Percentiles rank a stretch among this genome's conserved stretches.
Evolutionary conservation across 2,329 filamentous ascomycete genomes (phyloP).

Genomic region (Dryadomyces sulphureus): DNA sequence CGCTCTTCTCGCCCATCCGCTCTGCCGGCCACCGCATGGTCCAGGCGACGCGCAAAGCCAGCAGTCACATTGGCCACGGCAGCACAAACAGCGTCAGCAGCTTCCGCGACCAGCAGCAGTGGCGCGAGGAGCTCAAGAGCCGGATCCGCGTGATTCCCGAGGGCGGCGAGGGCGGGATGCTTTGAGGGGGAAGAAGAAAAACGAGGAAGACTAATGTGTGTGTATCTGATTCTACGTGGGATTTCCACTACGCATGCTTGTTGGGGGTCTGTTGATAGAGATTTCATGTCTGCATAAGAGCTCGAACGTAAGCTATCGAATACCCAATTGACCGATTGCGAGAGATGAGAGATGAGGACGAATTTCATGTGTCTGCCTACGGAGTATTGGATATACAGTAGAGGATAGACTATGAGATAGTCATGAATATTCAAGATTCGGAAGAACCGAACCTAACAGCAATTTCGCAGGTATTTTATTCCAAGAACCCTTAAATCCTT

Average conservation of each 20-base stretch:
- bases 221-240: neutral
- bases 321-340: neutral
- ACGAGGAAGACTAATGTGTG: neutral
- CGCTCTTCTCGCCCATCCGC: slow-evolving; percentile 2
- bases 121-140: slow-evolving; percentile 20
- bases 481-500: no score
- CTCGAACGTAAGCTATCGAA: neutral
- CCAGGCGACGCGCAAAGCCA: slow-evolving; percentile 7
- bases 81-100: slow-evolving; percentile 4
- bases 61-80: neutral
- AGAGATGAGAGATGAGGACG: no score
- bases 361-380: no score
- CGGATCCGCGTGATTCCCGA: slow-evolving; percentile 22
- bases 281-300: neutral
- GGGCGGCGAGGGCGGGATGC: slow-evolving; percentile 4
- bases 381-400: no score
- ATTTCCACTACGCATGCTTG: neutral
- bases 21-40: slow-evolving; percentile 6
- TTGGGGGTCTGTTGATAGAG: neutral
- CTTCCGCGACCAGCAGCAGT: slow-evolving; percentile 14
- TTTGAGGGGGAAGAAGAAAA: neutral
- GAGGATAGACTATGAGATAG: no score
- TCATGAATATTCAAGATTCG: no score
- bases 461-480: no score
- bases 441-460: no score